Base-by-base conservation (phyloP, 257 asterid species). In the Solanum phureja region DNA sequence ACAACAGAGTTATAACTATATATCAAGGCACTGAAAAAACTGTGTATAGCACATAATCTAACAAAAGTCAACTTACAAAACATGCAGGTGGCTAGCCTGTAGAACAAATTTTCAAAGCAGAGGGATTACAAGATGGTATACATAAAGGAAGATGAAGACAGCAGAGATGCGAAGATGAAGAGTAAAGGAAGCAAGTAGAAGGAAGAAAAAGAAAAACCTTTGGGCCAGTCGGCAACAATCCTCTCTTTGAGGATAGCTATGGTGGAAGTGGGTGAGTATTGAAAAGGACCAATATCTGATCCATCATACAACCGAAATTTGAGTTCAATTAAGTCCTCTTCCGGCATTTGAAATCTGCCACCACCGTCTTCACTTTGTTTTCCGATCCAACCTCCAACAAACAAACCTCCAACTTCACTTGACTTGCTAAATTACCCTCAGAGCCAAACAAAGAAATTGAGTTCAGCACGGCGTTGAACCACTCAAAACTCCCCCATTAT, bases 301-400 rank as follows among this genome's bases (percentile, higher is more conserved):
- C 98, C 98, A 95, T 96, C 98, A 89, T 94, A 93, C 89, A 96
- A 90, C 88, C 99, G 93, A 94, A 96, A 95, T 93, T 96, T 96
- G 85, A 95, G 91, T 96, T 95, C 96, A 76, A 95, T 92, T 83
- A 92, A 89, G 52, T 89, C 91, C 87, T 91, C 92, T 77, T 92
- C 94, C 88, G 92, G 92, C 94, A 92, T 90, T 89, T 90, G 89
- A 90, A 68, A 83, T 69, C 81, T 11, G 11, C 62, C 62, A 16
- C 23, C 62, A 52, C 62, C 46, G 29, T 64, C 79, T 82, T 40
- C 40, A 40, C 46, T 58, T 29, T 35, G 35, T 23, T 29, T 23
- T 64, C 66, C 42, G 83, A 72, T 85, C 82, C 56, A 44, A 74
- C 23, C 29, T 24, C 72, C 72, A 66, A 60, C 74, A 66, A 60